Percentiles rank a stretch among this genome's conserved stretches.
Conservation (phyloP, 345 rosid genomes). For the Pseudoturritis turrita region DNA sequence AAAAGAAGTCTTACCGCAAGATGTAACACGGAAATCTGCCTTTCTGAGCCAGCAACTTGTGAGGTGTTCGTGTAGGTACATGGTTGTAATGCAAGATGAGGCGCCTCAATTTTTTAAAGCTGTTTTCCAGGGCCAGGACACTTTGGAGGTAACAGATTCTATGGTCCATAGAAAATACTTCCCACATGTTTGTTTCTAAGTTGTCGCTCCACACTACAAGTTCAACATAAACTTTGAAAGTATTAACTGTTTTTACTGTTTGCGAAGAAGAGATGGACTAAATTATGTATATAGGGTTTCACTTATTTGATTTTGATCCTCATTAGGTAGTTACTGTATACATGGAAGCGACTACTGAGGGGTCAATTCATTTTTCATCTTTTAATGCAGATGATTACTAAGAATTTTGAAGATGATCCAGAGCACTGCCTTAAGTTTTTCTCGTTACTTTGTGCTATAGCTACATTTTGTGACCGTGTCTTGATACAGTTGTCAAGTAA, state of each 20-base stretch:
- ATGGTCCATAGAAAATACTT: background rate
- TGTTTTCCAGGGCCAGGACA: slow-evolving; percentile 68
- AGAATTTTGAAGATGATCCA: slow-evolving; percentile 94
- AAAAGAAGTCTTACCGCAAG: slow-evolving; percentile 52
- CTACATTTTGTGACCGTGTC: slow-evolving; percentile 77
- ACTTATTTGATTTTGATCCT: background rate
- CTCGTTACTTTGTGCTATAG: slow-evolving; percentile 92
- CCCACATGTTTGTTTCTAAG: background rate
- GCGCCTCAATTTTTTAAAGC: slow-evolving; percentile 94
- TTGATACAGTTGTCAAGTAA: slow-evolving; percentile 78
- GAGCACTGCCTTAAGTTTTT: slow-evolving; percentile 99
- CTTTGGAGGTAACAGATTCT: slow-evolving; percentile 67
- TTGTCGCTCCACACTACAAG: background rate
- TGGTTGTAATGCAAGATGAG: slow-evolving; percentile 77
- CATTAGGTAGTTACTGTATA: background rate
- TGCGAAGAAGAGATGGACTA: background rate
- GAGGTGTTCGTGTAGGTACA: slow-evolving; percentile 56
- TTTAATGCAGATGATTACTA: slow-evolving; percentile 85
- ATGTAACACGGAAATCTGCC: background rate
- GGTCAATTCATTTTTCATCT: background rate
- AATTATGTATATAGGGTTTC: background rate
- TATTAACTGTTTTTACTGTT: background rate
- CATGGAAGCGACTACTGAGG: too few relatives aligned
- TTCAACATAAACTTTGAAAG: background rate
- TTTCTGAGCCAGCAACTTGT: background rate